Percentiles rank a stretch among this genome's conserved stretches.
phyloP scores from a whole-genome alignment of 257 asterid species.

The Solanum pinnatisectum region DNA sequence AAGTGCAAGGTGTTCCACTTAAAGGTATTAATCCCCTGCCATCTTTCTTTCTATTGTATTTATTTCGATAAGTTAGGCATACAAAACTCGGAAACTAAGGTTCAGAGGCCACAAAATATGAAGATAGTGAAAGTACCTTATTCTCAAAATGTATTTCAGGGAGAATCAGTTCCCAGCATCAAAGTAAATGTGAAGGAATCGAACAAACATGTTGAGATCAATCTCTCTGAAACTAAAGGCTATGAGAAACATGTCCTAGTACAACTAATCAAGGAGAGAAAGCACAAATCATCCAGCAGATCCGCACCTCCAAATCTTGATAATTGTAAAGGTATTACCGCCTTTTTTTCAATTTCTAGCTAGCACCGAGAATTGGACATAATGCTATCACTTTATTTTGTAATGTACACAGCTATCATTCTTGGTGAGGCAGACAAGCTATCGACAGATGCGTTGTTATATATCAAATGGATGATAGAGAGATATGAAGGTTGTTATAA shows the following conservation, averaged over 20 bases:
- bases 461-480: conserved; percentile 74
- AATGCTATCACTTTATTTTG: neutral
- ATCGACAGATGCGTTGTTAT: conserved; percentile 54
- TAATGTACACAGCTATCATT: conserved; percentile 47
- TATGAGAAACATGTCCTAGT: conserved; percentile 70
- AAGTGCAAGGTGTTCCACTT: conserved; percentile 28
- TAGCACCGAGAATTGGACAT: neutral
- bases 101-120: neutral
- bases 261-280: conserved; percentile 57
- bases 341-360: neutral
- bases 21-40: conserved; percentile 10
- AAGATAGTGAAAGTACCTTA: neutral
- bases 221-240: conserved; percentile 69
- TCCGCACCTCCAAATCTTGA: conserved; percentile 7
- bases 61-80: neutral
- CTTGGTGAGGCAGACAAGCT: conserved; percentile 67
- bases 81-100: neutral
- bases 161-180: conserved; percentile 74
- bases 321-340: conserved; percentile 46
- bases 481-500: conserved; percentile 51
- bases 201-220: conserved; percentile 52
- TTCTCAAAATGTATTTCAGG: conserved; percentile 29
- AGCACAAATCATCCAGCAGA: conserved; percentile 6
- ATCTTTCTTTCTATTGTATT: neutral
- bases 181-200: conserved; percentile 48